These are phyloP conservation scores for Cladosporium sp. DNA, from an alignment of 2,329 filamentous ascomycete genomes.

Conservation along the genomic window DNA sequence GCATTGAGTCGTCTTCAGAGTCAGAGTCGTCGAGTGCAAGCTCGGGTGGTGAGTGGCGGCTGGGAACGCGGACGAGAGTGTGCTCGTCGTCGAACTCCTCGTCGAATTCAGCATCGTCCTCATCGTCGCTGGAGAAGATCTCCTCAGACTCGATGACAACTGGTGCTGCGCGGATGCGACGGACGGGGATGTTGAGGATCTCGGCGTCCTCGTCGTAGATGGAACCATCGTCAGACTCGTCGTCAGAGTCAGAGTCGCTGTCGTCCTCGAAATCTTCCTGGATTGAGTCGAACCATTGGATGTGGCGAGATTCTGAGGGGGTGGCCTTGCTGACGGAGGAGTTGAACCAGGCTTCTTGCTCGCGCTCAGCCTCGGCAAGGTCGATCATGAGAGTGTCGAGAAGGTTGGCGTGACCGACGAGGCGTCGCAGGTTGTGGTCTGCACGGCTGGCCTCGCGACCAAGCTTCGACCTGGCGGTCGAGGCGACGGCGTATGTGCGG, in stretches of 20 bases:
- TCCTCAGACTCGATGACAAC: slow-evolving; percentile 47
- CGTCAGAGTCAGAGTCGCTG: slow-evolving; percentile 45
- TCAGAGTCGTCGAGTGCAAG: slow-evolving; percentile 46
- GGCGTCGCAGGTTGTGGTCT: slow-evolving; percentile 91
- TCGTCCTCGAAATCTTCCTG: slow-evolving; percentile 71
- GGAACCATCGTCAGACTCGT: slow-evolving; percentile 51
- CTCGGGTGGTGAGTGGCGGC: slow-evolving; percentile 48
- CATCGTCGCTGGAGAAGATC: slow-evolving; percentile 40
- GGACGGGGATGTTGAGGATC: slow-evolving; percentile 42
- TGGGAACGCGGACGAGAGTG: slow-evolving; percentile 47
- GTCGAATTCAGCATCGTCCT: slow-evolving; percentile 45
- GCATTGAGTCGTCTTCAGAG: slow-evolving; percentile 51
- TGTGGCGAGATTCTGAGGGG: slow-evolving; percentile 64
- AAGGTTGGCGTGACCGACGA: slow-evolving; percentile 97
- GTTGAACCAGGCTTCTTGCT: slow-evolving; percentile 98
- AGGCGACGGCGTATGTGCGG: slow-evolving; percentile 97
- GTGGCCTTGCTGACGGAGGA: slow-evolving; percentile 79
- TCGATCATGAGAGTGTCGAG: slow-evolving; percentile 92
- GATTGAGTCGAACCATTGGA: slow-evolving; percentile 84
- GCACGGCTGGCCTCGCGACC: slow-evolving; percentile 83
- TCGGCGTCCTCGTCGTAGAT: slow-evolving; percentile 55
- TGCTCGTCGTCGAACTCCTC: slow-evolving; percentile 49
- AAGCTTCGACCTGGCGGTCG: slow-evolving; percentile 95
- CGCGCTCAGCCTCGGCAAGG: slow-evolving; percentile 88
- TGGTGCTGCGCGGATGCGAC: slow-evolving; percentile 42